Percentiles rank a stretch among this genome's conserved stretches.
phyloP scores from a whole-genome alignment of 2,329 filamentous ascomycete species.

The Cytospora schulzeri region DNA sequence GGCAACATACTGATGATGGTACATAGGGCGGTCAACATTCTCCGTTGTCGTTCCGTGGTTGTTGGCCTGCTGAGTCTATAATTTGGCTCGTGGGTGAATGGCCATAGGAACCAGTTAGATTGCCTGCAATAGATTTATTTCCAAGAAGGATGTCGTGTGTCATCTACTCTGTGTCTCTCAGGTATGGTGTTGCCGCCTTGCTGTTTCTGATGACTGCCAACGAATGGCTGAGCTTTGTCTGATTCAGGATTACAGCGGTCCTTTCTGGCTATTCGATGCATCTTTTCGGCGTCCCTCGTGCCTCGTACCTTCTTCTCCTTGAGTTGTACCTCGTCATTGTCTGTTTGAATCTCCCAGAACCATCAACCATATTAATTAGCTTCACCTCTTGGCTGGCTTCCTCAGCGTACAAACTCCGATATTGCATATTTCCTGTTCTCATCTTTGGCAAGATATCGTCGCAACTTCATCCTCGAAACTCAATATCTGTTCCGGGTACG shows the following conservation, averaged over 20 bases:
- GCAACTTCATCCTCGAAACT: background rate
- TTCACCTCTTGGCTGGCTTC: too few relatives aligned
- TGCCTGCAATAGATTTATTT: background rate
- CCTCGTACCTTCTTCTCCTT: background rate
- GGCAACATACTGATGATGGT: conserved; percentile 28
- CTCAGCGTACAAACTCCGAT: too few relatives aligned
- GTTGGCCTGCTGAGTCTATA: background rate
- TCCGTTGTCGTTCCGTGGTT: conserved; percentile 6
- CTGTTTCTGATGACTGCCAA: background rate
- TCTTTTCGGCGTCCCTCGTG: background rate
- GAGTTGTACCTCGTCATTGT: background rate
- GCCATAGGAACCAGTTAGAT: conserved; percentile 18
- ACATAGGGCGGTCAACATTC: conserved; percentile 24
- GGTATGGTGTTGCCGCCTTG: background rate
- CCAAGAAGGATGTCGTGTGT: background rate
- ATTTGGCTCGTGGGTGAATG: conserved; percentile 10
- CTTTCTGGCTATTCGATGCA: background rate
- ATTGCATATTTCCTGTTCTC: background rate
- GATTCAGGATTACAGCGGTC: conserved; percentile 5
- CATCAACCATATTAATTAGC: too few relatives aligned
- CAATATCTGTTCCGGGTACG: too few relatives aligned
- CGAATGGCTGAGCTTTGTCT: conserved; percentile 10
- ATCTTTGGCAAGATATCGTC: background rate
- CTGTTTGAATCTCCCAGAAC: too few relatives aligned
- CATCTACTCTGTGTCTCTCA: background rate